Conservation (phyloP, 345 rosid species). For the Cardamine resedifolia region DNA sequence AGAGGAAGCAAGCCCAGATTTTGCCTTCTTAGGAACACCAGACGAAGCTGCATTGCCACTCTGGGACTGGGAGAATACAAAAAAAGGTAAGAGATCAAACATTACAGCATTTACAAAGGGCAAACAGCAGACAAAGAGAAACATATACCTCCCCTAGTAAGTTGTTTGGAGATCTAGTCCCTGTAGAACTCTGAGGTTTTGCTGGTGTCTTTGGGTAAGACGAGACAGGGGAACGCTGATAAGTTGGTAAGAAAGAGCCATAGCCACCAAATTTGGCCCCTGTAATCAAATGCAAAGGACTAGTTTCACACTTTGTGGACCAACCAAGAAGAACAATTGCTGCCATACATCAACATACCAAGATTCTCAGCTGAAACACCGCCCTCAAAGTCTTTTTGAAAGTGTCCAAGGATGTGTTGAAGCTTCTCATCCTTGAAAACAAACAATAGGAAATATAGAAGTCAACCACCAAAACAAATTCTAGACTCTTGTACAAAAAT, state of each 20-base stretch:
- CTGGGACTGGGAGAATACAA: slow-evolving; percentile 41
- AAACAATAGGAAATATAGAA: slow-evolving; percentile 23
- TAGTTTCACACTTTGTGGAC: slow-evolving; percentile 33
- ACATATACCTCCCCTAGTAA: slow-evolving; percentile 62
- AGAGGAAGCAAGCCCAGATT: slow-evolving; percentile 48
- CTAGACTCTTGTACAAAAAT: neutral
- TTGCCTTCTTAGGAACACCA: slow-evolving; percentile 41
- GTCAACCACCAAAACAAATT: neutral
- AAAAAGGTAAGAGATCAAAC: slow-evolving; percentile 25
- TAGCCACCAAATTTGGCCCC: slow-evolving; percentile 97
- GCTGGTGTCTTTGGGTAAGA: slow-evolving; percentile 61
- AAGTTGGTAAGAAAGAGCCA: slow-evolving; percentile 89
- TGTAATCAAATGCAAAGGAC: slow-evolving; percentile 44
- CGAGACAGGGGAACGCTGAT: slow-evolving; percentile 75
- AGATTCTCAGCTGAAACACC: slow-evolving; percentile 92
- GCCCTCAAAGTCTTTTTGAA: slow-evolving; percentile 97
- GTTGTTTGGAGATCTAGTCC: slow-evolving; percentile 60
- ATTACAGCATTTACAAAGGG: slow-evolving; percentile 10
- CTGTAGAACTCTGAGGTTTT: slow-evolving; percentile 47
- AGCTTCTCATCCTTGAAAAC: slow-evolving; percentile 82
- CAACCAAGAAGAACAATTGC: slow-evolving; percentile 37
- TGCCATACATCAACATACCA: slow-evolving; percentile 58
- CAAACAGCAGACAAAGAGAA: neutral
- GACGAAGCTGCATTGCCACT: slow-evolving; percentile 50
- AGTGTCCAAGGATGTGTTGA: slow-evolving; percentile 86